Evolutionary conservation across 1,284 basidiomycete species (phyloP), one percentile per base, ranked within the genome.

Genomic region (Puccinia hordei): DNA sequence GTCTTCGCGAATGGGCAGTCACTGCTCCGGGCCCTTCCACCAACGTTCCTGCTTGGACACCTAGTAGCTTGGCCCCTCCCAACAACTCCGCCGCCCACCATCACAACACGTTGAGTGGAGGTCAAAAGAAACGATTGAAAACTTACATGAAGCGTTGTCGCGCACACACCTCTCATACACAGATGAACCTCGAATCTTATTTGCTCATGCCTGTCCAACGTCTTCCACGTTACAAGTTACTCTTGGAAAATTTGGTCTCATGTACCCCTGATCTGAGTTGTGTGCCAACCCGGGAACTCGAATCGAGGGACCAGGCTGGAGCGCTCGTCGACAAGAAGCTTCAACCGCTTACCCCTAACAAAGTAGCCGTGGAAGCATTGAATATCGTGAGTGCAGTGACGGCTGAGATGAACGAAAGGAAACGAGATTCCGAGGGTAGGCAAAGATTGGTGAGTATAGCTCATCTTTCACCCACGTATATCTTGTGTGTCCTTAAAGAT

Each of bases 371-470:
- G 83, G 90, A 90, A 81, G 94, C 95, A 0, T 87, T 96, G 76
- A 87, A 89, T 33, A 93, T 95, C 86, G 96, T 98, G 83, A 90
- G 93, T 4, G 90, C 90, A 10, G 87, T 98, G 71, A 94, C 95
- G 9, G 93, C 90, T 76, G 92, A 93, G 84, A 96, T 98, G 93
- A 98, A 98, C 86, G 95, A 98, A 87, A 93, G 94, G 82, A 97
- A 97, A 86, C 90, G 95, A 22, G 95, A 97, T 83, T 89, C 93
- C 2, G 95, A 98, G 86, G 94, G 93, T 5, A 89, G 95, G 46
- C 89, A 91, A 51, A 92, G 93, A 83, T 89, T 98, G 41, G 92
- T 95, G 49, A 65, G 82, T 77, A 17, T 19, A 73, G 24, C 30
- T 35, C n/a, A n/a, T n/a, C 15, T n/a, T 22, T 22, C 49, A 12